Conservation (phyloP, 306 rosid genomes). For the Sindora glabra region DNA sequence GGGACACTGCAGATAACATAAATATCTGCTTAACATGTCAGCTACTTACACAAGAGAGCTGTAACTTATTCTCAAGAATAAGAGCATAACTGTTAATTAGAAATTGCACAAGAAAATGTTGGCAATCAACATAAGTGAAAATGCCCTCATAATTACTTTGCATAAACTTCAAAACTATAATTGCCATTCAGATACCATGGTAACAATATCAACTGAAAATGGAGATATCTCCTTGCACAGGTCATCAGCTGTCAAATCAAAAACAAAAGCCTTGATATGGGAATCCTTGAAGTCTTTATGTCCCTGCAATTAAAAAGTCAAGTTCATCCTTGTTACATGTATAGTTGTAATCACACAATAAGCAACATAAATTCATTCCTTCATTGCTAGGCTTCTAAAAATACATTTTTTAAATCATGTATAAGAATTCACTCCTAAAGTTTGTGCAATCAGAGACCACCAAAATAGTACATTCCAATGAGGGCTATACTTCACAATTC, state of each 20-base stretch:
- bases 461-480: too few relatives aligned
- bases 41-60: conserved; percentile 23
- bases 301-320: conserved; percentile 34
- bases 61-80: conserved; percentile 13
- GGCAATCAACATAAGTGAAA: conserved; percentile 6
- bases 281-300: conserved; percentile 74
- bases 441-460: not conserved
- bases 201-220: conserved; percentile 70
- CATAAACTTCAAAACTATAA: conserved; percentile 10
- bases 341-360: not conserved
- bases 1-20: conserved; percentile 94
- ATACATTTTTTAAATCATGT: not conserved
- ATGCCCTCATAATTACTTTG: not conserved
- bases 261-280: conserved; percentile 65
- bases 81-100: conserved; percentile 2
- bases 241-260: conserved; percentile 83
- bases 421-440: not conserved
- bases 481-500: not conserved
- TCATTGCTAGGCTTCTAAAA: not conserved
- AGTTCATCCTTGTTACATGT: not conserved
- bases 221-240: conserved; percentile 59
- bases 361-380: conserved; percentile 9
- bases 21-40: conserved; percentile 92
- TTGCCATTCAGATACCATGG: conserved; percentile 59
- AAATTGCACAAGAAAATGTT: conserved; percentile 2